These are phyloP conservation scores for Metschnikowia continentalis DNA, from an alignment of 805 yeast species.

Conservation along the genomic window DNA sequence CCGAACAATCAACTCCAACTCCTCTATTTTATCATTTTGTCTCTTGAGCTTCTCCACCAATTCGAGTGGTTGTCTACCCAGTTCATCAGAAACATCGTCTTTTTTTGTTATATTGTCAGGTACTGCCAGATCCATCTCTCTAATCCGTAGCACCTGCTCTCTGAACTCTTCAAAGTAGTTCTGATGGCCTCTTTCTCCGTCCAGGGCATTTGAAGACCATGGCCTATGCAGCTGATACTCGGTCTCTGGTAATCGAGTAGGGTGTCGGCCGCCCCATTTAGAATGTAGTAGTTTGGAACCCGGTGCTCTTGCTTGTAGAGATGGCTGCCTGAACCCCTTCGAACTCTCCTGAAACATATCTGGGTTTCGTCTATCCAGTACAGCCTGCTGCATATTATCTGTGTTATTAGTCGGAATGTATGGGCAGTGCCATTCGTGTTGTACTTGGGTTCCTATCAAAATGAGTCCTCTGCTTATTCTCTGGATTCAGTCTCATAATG, in stretches of 20 bases:
- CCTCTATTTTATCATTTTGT: conserved; percentile 13
- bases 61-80: neutral
- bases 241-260: neutral
- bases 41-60: conserved; percentile 9
- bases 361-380: neutral
- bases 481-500: neutral
- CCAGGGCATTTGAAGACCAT: neutral
- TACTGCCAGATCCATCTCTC: neutral
- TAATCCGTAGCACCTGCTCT: conserved; percentile 17
- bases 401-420: too few species aligned
- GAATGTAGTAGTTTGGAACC: neutral
- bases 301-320: neutral
- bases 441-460: neutral
- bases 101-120: neutral
- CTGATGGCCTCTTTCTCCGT: neutral
- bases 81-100: neutral
- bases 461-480: neutral
- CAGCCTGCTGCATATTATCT: neutral
- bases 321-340: neutral
- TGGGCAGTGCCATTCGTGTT: neutral
- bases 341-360: neutral
- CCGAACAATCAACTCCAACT: conserved; percentile 11
- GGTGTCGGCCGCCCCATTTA: conserved; percentile 3
- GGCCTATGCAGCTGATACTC: neutral
- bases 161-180: conserved; percentile 20